A percentile compares a stretch with the other conserved stretches of the same genome.
phyloP scores from a whole-genome alignment of 1,284 basidiomycete genomes.

The Mycena citricolor region DNA sequence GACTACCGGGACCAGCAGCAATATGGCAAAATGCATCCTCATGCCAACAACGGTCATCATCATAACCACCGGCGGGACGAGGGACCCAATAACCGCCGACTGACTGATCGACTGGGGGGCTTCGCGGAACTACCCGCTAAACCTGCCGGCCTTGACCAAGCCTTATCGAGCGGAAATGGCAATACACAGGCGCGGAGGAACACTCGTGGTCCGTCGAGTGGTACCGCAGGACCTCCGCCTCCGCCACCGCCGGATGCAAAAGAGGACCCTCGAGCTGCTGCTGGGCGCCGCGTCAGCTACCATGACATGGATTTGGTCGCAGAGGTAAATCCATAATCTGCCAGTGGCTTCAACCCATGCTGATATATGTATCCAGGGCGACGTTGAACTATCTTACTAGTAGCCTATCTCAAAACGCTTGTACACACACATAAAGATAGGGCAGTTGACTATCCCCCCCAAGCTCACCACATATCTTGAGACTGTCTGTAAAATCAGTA shows the following conservation, averaged over 20 bases:
- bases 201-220: slow-evolving; percentile 30
- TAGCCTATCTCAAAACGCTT: no score
- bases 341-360: no score
- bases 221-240: slow-evolving; percentile 52
- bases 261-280: slow-evolving; percentile 82
- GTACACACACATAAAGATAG: no score
- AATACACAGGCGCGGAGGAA: slow-evolving; percentile 33
- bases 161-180: slow-evolving; percentile 46
- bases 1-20: slow-evolving; percentile 45
- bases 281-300: slow-evolving; percentile 79
- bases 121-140: slow-evolving; percentile 78
- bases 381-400: slow-evolving; percentile 78
- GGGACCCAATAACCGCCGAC: slow-evolving; percentile 50
- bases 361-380: slow-evolving; percentile 45
- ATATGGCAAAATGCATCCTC: slow-evolving; percentile 27
- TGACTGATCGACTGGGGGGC: slow-evolving; percentile 77
- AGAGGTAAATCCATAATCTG: slow-evolving; percentile 50
- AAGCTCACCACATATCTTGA: no score
- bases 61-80: slow-evolving; percentile 57
- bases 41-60: slow-evolving; percentile 19
- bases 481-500: no score
- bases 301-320: slow-evolving; percentile 87
- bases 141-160: slow-evolving; percentile 65
- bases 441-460: no score
- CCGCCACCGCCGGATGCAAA: slow-evolving; percentile 83